A percentile compares a stretch with the other conserved stretches of the same genome.
phyloP scores from a whole-genome alignment of 192 early-diverging fungal species.

The Chytriomyces sp. region DNA sequence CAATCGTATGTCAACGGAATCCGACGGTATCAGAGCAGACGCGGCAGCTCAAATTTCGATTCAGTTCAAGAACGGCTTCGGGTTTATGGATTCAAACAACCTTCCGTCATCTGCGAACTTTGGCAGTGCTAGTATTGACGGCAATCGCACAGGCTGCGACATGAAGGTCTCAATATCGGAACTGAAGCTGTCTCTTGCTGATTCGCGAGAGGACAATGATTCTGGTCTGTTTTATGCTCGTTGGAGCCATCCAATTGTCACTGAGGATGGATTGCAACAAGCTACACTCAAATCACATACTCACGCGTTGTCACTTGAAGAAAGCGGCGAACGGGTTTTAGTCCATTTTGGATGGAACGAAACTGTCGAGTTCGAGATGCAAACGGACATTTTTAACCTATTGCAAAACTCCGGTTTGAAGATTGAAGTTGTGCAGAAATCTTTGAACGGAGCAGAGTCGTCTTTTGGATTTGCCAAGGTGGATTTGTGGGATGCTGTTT shows the following conservation, averaged over 20 bases:
- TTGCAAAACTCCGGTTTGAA: constrained; percentile 1
- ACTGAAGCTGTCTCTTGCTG: neutral
- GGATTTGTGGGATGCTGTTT: constrained; percentile 36
- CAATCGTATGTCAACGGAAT: neutral
- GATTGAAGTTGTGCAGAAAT: constrained; percentile 17
- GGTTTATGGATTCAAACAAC: neutral
- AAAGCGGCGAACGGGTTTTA: too few relatives aligned
- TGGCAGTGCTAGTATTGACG: neutral
- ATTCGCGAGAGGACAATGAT: neutral
- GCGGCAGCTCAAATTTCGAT: constrained; percentile 42
- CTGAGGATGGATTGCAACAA: neutral
- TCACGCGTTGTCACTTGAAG: too few relatives aligned
- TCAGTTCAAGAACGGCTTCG: constrained; percentile 24
- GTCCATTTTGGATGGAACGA: neutral
- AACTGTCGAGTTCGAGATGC: constrained; percentile 12
- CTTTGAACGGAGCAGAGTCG: neutral
- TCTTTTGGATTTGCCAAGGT: constrained; percentile 32
- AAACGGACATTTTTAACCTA: neutral
- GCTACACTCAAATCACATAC: neutral
- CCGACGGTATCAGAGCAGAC: neutral
- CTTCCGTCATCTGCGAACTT: neutral
- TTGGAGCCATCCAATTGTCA: constrained; percentile 18
- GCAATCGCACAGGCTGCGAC: neutral
- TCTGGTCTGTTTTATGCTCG: neutral
- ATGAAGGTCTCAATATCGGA: constrained; percentile 9